phyloP scores from a whole-genome alignment of 768 basidiomycete species.

The Trametes cingulata region DNA sequence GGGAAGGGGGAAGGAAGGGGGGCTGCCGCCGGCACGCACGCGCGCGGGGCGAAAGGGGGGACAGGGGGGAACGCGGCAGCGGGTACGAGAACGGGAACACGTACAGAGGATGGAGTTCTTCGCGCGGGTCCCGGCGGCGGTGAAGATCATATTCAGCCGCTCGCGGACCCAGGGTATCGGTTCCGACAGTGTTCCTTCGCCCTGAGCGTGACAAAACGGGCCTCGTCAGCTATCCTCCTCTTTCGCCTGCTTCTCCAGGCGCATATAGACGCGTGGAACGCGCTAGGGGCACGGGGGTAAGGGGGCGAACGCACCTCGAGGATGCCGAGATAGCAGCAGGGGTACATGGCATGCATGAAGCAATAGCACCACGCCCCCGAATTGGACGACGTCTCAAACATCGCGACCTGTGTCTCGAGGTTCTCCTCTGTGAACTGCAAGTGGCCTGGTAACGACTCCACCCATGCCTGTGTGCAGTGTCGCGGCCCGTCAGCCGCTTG shows the following conservation, averaged over 20 bases:
- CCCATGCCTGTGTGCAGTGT: constrained; percentile 54
- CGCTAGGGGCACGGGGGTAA: neutral
- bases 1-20: constrained; percentile 35
- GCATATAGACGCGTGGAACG: neutral
- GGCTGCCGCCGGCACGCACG: constrained; percentile 1
- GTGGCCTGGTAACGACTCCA: constrained; percentile 63
- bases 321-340: constrained; percentile 64
- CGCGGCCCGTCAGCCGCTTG: neutral
- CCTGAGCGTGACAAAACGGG: constrained; percentile 14
- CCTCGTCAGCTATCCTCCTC: neutral
- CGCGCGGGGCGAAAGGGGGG: neutral
- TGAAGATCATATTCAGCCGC: constrained; percentile 42
- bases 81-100: constrained; percentile 23
- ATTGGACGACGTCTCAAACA: constrained; percentile 80
- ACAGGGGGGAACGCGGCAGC: constrained; percentile 17
- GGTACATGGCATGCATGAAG: constrained; percentile 71
- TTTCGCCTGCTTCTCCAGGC: neutral
- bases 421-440: constrained; percentile 72
- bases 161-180: constrained; percentile 38
- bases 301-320: constrained; percentile 50
- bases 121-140: constrained; percentile 41
- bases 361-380: constrained; percentile 82
- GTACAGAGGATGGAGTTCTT: constrained; percentile 47
- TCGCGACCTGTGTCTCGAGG: constrained; percentile 64
- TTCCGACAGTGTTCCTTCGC: constrained; percentile 24